Percentiles rank a stretch among this genome's conserved stretches.
phyloP scores from a whole-genome alignment of 2,329 filamentous ascomycete species.

The Ophidiomyces ophidiicola region DNA sequence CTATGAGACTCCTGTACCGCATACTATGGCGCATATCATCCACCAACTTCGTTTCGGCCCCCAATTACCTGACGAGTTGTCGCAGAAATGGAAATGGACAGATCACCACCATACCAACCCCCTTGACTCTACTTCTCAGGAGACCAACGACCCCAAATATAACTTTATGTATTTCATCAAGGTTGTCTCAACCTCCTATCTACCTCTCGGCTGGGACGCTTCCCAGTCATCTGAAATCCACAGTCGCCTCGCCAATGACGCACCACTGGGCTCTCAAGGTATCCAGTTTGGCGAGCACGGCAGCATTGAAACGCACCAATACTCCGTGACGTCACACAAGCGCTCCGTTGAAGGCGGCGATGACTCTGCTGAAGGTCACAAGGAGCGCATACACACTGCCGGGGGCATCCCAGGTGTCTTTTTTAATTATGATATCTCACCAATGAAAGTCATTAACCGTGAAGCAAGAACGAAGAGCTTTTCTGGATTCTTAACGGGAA shows the following conservation, averaged over 20 bases:
- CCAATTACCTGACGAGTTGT: slow-evolving; percentile 63
- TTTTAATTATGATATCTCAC: slow-evolving; percentile 98
- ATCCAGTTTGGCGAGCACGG: slow-evolving; percentile 54
- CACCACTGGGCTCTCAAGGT: slow-evolving; percentile 57
- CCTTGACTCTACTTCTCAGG: slow-evolving; percentile 66
- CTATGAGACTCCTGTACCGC: slow-evolving; percentile 59
- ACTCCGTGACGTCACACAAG: slow-evolving; percentile 94
- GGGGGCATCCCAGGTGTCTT: slow-evolving; percentile 96
- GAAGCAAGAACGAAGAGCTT: slow-evolving; percentile 84
- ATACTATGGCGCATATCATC: slow-evolving; percentile 81
- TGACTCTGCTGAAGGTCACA: slow-evolving; percentile 76
- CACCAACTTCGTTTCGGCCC: slow-evolving; percentile 89
- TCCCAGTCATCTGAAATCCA: slow-evolving; percentile 33
- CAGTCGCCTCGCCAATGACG: slow-evolving; percentile 38
- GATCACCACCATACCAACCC: slow-evolving; percentile 81
- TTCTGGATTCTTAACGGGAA: slow-evolving; percentile 78
- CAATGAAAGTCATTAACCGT: slow-evolving; percentile 98
- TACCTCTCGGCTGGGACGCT: slow-evolving; percentile 79
- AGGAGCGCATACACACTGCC: slow-evolving; percentile 76
- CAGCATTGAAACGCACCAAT: slow-evolving; percentile 94
- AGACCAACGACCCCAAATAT: slow-evolving; percentile 67
- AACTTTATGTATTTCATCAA: slow-evolving; percentile 99
- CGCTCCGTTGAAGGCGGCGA: slow-evolving; percentile 72
- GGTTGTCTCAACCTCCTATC: slow-evolving; percentile 89
- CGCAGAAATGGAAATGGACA: slow-evolving; percentile 57